Percentiles rank a stretch among this genome's conserved stretches.
Evolutionary conservation across 2,329 filamentous ascomycete species (phyloP).

Genomic region (Amauroascus niger): DNA sequence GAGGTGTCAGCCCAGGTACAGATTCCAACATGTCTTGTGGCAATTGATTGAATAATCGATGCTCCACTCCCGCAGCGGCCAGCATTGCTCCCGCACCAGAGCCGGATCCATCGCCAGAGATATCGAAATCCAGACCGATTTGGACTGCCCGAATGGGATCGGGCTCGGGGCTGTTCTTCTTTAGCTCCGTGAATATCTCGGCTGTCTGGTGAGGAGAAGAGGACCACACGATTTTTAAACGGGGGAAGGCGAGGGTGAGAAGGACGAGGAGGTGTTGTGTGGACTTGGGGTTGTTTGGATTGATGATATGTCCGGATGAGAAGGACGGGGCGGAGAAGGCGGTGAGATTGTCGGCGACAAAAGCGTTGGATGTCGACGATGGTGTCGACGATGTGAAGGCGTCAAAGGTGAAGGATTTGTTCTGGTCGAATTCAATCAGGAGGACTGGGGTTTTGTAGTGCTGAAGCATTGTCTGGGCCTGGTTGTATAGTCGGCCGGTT

Average conservation of each 20-base stretch:
- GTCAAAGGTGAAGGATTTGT: slow-evolving; percentile 92
- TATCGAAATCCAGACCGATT: slow-evolving; percentile 60
- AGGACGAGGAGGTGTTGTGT: slow-evolving; percentile 87
- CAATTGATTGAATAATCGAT: slow-evolving; percentile 68
- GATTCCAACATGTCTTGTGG: slow-evolving; percentile 83
- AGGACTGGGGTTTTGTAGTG: slow-evolving; percentile 86
- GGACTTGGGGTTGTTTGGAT: slow-evolving; percentile 57
- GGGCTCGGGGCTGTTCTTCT: slow-evolving; percentile 79
- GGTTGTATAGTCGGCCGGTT: slow-evolving; percentile 82
- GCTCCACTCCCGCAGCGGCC: slow-evolving; percentile 44
- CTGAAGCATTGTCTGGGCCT: slow-evolving; percentile 87
- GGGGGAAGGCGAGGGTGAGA: slow-evolving; percentile 82
- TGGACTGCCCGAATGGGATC: slow-evolving; percentile 81
- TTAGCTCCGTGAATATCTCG: slow-evolving; percentile 90
- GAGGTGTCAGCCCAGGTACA: slow-evolving; percentile 73
- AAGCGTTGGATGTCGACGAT: slow-evolving; percentile 25
- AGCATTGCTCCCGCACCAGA: slow-evolving; percentile 41
- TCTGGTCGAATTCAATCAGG: slow-evolving; percentile 94
- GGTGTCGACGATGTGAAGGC: slow-evolving; percentile 43
- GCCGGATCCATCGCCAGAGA: slow-evolving; percentile 19
- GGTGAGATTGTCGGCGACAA: slow-evolving; percentile 47
- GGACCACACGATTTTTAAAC: slow-evolving; percentile 86
- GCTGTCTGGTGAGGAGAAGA: slow-evolving; percentile 90
- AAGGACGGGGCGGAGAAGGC: slow-evolving; percentile 42
- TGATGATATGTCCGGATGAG: slow-evolving; percentile 53